phyloP scores from a whole-genome alignment of 345 rosid genomes.

The Geranium rotundifolium region DNA sequence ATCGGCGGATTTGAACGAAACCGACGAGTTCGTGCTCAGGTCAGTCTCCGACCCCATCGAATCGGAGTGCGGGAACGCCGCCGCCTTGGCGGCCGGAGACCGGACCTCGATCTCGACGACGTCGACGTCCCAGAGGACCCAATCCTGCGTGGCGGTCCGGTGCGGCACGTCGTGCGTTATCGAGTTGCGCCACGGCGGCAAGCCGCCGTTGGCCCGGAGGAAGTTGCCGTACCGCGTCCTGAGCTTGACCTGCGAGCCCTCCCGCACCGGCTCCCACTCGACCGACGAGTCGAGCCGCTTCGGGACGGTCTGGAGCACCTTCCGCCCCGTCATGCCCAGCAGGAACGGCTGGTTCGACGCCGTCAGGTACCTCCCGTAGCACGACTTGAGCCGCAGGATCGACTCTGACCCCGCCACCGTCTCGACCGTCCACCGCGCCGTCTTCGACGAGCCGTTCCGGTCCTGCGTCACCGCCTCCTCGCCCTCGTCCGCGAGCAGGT shows the following conservation, averaged over 20 bases:
- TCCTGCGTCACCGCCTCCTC: conserved; percentile 57
- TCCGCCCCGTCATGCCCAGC: conserved; percentile 66
- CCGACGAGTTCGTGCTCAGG: conserved; percentile 35
- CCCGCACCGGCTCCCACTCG: conserved; percentile 72
- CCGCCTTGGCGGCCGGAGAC: conserved; percentile 17
- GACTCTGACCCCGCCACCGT: conserved; percentile 32
- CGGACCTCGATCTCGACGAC: conserved; percentile 41
- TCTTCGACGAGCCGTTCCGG: conserved; percentile 48
- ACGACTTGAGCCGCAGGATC: conserved; percentile 55
- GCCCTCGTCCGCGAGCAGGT: conserved; percentile 57
- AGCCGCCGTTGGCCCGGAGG: conserved; percentile 70
- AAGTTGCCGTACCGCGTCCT: conserved; percentile 50
- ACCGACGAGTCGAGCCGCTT: conserved; percentile 40
- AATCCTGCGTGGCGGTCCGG: conserved; percentile 57
- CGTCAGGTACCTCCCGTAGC: conserved; percentile 65
- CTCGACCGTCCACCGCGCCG: conserved; percentile 66
- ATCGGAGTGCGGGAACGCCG: conserved; percentile 13
- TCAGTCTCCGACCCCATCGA: conserved; percentile 10
- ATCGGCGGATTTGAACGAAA: conserved; percentile 27
- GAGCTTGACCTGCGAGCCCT: conserved; percentile 44
- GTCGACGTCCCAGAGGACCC: conserved; percentile 69
- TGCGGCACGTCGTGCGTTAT: conserved; percentile 72
- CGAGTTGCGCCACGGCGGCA: conserved; percentile 85
- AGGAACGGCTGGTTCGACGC: conserved; percentile 71
- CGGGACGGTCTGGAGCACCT: conserved; percentile 48